A percentile compares a stretch with the other conserved stretches of the same genome.
phyloP scores from a whole-genome alignment of 192 early-diverging fungal genomes.

The Glomus cerebriforme region DNA sequence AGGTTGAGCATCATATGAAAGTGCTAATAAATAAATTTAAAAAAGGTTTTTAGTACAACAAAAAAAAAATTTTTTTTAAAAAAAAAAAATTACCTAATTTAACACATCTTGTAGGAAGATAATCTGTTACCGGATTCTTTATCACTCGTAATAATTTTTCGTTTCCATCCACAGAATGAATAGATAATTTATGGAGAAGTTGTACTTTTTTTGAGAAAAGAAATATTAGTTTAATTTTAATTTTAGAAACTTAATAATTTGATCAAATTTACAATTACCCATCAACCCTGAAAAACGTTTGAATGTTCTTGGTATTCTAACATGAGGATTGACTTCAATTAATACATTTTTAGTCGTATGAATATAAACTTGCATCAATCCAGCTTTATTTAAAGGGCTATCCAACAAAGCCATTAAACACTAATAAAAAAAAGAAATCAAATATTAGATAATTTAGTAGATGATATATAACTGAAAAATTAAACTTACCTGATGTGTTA shows the following conservation, averaged over 20 bases:
- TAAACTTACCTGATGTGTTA: slow-evolving; percentile 82
- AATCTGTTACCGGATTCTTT: slow-evolving; percentile 96
- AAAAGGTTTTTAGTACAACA: too few species aligned
- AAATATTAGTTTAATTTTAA: neutral
- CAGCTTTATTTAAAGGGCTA: slow-evolving; percentile 98
- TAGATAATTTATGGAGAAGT: slow-evolving; percentile 95
- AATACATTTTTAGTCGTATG: slow-evolving; percentile 93
- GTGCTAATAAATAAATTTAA: slow-evolving; percentile 49
- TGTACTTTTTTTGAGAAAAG: slow-evolving; percentile 66
- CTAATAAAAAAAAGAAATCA: slow-evolving; percentile 36
- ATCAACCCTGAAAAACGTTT: slow-evolving; percentile 98
- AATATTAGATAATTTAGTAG: neutral
- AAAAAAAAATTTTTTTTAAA: neutral
- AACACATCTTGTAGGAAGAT: slow-evolving; percentile 84
- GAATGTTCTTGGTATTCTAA: slow-evolving; percentile 99
- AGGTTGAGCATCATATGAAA: slow-evolving; percentile 87
- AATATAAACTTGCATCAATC: slow-evolving; percentile 96
- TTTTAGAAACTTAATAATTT: neutral
- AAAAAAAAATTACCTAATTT: slow-evolving; percentile 70
- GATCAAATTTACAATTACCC: slow-evolving; percentile 55
- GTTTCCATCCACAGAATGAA: slow-evolving; percentile 86
- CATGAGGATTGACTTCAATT: slow-evolving; percentile 97
- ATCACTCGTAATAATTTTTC: slow-evolving; percentile 96
- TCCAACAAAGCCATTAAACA: slow-evolving; percentile 95
- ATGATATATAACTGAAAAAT: neutral